Evolutionary conservation across 805 yeast genomes (phyloP), one percentile per base, ranked within the genome.

Genomic region (Barnettozyma vustinii): DNA sequence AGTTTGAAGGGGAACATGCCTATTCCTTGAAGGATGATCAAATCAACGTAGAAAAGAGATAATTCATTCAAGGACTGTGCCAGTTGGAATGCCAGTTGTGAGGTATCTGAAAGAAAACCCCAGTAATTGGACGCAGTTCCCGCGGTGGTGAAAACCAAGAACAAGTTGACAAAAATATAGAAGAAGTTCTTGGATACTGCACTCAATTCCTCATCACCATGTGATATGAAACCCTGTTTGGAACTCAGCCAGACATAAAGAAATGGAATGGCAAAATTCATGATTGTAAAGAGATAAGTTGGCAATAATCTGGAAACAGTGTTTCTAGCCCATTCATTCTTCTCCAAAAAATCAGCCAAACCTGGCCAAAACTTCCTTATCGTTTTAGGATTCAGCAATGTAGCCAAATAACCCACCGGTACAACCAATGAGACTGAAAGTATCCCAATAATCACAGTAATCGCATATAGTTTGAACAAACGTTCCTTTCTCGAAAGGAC

Each of bases 121-220:
- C 88, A 82, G 55, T 81, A 80, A 56, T 81, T 81, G 6, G 94
- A 82, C 1, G 94, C 92, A 1, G 97, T 88, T 54, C 97, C 96
- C 8, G 95, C 96, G 59, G 91, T 77, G 1, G 98, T 92, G 70
- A 94, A 94, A 25, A 92, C 96, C 61, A 92, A 72, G 62, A 92
- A 94, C 76, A 94, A 74, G 66, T 92, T 92, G 54, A 92, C 96
- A 69, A 94, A 94, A 35, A 91, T 86, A 66, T 90, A 94, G 64
- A 94, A 91, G 69, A 91, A 92, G 70, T 94, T 94, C 68, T 92
- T 92, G 25, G 94, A 82, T 2, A 92, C 95, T 21, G 90, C 80
- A 0, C 96, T 85, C 16, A 90, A 69, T 63, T 94, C 98, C 56
- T 87, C 96, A 56, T 94, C 98, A 37, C 96, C 91, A 58, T 86